phyloP scores from a whole-genome alignment of 331 rosid genomes.

The Cucumis variabilis region DNA sequence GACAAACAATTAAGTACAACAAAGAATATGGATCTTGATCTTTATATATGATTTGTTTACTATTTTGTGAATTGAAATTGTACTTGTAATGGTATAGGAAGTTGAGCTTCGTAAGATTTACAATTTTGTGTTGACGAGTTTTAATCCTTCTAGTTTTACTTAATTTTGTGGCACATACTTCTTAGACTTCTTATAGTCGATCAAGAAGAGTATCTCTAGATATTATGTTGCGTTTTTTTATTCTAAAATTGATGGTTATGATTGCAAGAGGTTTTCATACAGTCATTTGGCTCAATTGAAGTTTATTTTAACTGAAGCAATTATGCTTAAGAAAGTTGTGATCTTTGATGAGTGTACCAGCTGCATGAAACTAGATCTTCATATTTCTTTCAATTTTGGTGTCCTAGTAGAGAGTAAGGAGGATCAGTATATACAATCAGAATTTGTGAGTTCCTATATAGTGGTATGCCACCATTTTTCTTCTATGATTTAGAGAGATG shows the following conservation, averaged over 20 bases:
- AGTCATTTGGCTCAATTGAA: slow-evolving; percentile 82
- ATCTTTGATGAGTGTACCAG: slow-evolving; percentile 59
- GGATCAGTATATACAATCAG: slow-evolving; percentile 39
- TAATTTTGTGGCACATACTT: background rate
- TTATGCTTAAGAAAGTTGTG: slow-evolving; percentile 56
- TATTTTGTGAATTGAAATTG: background rate
- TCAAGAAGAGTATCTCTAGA: background rate
- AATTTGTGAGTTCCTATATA: slow-evolving; percentile 58
- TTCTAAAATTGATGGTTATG: background rate
- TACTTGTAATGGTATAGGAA: background rate
- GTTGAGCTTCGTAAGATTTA: background rate
- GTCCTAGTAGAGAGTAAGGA: slow-evolving; percentile 43
- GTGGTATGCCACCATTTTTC: slow-evolving; percentile 45
- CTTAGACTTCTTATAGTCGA: background rate
- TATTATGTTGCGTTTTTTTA: background rate
- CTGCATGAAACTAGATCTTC: slow-evolving; percentile 81
- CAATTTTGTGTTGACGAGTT: background rate
- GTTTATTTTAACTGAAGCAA: slow-evolving; percentile 68
- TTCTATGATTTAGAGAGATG: background rate
- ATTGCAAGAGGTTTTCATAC: slow-evolving; percentile 76
- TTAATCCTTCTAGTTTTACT: background rate
- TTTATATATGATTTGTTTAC: background rate
- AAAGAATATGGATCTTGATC: background rate
- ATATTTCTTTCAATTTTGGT: slow-evolving; percentile 46
- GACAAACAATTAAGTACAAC: background rate